Percentiles rank a stretch among this genome's conserved stretches.
Conservation (phyloP, 345 rosid genomes). For the Xanthoceras sorbifolium region DNA sequence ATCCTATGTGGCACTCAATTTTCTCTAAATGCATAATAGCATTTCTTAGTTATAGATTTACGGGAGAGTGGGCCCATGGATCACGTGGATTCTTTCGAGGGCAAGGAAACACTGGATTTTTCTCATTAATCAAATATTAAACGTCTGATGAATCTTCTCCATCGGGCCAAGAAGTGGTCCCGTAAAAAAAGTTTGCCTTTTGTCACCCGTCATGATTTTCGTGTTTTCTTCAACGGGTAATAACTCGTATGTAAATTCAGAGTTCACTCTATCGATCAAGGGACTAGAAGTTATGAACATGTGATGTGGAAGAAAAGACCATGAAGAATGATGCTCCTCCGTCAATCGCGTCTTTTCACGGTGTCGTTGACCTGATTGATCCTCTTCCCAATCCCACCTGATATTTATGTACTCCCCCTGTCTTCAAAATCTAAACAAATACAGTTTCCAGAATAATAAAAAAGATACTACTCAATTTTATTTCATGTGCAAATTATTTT, state of each 20-base stretch:
- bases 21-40: too few relatives aligned
- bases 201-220: background rate
- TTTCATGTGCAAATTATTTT: too few relatives aligned
- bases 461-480: too few relatives aligned
- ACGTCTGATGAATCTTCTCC: background rate
- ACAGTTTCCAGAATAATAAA: background rate
- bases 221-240: background rate
- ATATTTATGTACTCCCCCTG: too few relatives aligned
- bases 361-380: background rate
- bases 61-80: background rate
- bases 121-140: constrained; percentile 1
- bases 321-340: background rate
- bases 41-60: background rate
- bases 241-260: background rate
- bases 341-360: background rate
- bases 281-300: background rate
- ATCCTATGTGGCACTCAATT: too few relatives aligned
- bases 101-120: background rate
- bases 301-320: background rate
- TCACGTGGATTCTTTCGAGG: constrained; percentile 24
- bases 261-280: background rate
- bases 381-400: background rate
- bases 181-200: too few relatives aligned
- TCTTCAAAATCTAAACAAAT: too few relatives aligned
- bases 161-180: background rate